These are phyloP conservation scores for Citrus glauca DNA, from an alignment of 345 rosid genomes.

Conservation along the genomic window DNA sequence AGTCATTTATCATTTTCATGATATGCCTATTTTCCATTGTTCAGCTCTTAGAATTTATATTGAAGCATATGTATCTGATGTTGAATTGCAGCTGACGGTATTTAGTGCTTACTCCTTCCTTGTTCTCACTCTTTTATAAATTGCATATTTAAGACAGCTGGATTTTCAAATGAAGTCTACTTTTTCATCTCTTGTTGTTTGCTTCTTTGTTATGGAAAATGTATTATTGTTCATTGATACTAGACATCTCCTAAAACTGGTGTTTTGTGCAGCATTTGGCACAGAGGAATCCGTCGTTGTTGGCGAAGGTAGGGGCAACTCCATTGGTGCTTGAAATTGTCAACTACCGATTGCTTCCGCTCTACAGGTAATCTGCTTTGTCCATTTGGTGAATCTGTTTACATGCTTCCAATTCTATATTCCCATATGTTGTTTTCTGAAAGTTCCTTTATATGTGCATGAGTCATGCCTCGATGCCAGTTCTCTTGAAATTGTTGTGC, in stretches of 20 bases:
- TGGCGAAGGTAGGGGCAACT: constrained; percentile 91
- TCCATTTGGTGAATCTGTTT: constrained; percentile 13
- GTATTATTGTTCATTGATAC: constrained; percentile 1
- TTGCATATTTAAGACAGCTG: not conserved
- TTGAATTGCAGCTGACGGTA: not conserved
- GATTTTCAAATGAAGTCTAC: not conserved
- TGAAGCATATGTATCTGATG: not conserved
- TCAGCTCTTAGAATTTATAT: not conserved
- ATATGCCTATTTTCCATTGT: not conserved
- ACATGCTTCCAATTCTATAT: not conserved
- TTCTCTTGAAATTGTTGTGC: not conserved
- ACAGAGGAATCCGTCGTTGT: constrained; percentile 73
- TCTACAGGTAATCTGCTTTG: constrained; percentile 62
- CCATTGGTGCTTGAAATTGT: constrained; percentile 88
- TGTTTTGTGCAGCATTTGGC: constrained; percentile 74
- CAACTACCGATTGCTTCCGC: constrained; percentile 92
- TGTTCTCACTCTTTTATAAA: not conserved
- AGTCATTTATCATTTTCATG: constrained; percentile 6
- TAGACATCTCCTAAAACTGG: constrained; percentile 12
- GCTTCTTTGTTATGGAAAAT: not conserved
- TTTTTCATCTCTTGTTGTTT: not conserved
- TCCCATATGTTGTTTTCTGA: not conserved
- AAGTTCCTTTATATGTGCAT: not conserved
- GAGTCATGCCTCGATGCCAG: not conserved
- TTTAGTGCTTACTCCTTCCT: not conserved